Percentiles rank a stretch among this genome's conserved stretches.
Evolutionary conservation across 441 rosid species (phyloP).

Genomic region (Mallotus japonicus): DNA sequence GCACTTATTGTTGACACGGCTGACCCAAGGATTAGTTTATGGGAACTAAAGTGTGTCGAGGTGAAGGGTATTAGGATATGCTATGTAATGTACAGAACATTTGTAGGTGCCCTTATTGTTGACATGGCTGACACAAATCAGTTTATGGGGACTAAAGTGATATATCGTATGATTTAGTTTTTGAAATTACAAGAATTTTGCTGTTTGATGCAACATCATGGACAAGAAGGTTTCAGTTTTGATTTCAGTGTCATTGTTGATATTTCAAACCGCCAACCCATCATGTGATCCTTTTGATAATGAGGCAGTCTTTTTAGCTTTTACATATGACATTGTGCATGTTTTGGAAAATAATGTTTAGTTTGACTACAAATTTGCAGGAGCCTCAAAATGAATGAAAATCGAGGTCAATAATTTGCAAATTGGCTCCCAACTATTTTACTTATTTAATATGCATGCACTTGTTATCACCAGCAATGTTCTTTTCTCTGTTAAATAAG

Average conservation of each 20-base stretch:
- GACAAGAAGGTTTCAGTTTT: conserved; percentile 4
- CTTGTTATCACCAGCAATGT: not conserved
- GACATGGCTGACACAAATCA: not conserved
- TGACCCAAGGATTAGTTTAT: not conserved
- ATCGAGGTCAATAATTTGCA: too few relatives aligned
- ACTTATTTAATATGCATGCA: not conserved
- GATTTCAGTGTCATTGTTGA: not conserved
- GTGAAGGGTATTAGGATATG: not conserved
- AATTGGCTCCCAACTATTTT: too few relatives aligned
- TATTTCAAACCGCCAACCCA: not conserved
- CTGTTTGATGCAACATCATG: conserved; percentile 9
- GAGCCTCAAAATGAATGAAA: too few relatives aligned
- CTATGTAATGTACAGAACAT: not conserved
- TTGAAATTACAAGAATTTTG: not conserved
- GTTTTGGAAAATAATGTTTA: too few relatives aligned
- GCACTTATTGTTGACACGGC: not conserved
- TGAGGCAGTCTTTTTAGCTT: not conserved
- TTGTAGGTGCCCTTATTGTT: too few relatives aligned
- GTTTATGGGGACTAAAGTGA: not conserved
- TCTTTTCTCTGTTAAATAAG: not conserved
- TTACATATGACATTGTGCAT: too few relatives aligned
- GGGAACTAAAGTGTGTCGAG: not conserved
- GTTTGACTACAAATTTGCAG: too few relatives aligned
- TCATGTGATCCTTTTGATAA: not conserved
- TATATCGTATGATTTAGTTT: not conserved